Conservation (phyloP, 2,329 filamentous ascomycete species). For the Fusarium papillatum region DNA sequence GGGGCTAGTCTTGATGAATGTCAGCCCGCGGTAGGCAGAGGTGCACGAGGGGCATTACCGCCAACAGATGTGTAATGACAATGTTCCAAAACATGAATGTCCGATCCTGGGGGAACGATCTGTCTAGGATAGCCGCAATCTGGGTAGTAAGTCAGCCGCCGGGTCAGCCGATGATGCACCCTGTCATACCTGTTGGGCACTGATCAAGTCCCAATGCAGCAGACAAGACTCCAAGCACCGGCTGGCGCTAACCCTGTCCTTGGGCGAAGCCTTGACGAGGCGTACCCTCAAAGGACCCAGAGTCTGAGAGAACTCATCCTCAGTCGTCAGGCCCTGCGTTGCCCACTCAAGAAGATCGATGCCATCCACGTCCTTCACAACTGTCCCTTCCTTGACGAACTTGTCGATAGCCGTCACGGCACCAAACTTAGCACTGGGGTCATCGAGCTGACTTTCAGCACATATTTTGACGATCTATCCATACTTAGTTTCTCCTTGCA, state of each 20-base stretch:
- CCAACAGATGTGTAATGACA: constrained; percentile 64
- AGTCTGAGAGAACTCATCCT: constrained; percentile 59
- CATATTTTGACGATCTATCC: constrained; percentile 60
- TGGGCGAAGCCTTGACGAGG: constrained; percentile 66
- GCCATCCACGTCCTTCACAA: constrained; percentile 62
- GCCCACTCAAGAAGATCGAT: constrained; percentile 70
- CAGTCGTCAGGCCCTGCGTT: constrained; percentile 52
- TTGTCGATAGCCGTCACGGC: constrained; percentile 60
- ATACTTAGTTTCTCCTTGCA: constrained; percentile 2
- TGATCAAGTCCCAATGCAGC: constrained; percentile 67
- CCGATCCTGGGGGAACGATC: constrained; percentile 62
- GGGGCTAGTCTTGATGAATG: constrained; percentile 54
- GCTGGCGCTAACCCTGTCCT: constrained; percentile 56
- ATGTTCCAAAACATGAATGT: constrained; percentile 69
- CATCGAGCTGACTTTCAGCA: constrained; percentile 66
- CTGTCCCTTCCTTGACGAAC: constrained; percentile 60
- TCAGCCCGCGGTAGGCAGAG: constrained; percentile 13
- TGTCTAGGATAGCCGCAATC: constrained; percentile 68
- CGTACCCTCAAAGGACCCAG: constrained; percentile 64
- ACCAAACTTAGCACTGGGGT: constrained; percentile 59
- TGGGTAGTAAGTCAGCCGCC: constrained; percentile 43
- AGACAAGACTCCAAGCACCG: constrained; percentile 67
- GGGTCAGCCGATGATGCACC: no score
- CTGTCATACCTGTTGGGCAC: constrained; percentile 66
- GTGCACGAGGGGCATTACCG: constrained; percentile 54